phyloP scores from a whole-genome alignment of 352 stramenopile genomes.

The Globisporangium middletonii region DNA sequence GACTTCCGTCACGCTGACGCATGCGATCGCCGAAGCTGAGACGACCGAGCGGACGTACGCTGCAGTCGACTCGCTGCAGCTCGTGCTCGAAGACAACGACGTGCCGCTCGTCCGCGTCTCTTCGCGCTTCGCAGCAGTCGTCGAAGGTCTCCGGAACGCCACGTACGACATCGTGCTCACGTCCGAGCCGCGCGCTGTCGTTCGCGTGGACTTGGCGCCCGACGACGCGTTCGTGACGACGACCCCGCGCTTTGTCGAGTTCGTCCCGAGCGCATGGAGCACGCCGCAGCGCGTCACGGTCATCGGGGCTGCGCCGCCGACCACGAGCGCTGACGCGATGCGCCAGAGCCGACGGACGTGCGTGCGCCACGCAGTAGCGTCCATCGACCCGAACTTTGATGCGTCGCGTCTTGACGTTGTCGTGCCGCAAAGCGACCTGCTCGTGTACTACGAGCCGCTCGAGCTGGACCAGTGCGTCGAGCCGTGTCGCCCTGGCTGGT shows the following conservation, averaged over 20 bases:
- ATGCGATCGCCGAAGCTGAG: conserved; percentile 26
- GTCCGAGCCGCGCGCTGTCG: conserved; percentile 31
- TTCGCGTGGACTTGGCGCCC: conserved; percentile 27
- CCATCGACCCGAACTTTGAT: conserved; percentile 37
- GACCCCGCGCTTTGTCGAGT: conserved; percentile 23
- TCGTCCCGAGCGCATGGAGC: conserved; percentile 34
- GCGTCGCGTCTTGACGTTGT: conserved; percentile 15
- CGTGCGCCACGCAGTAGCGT: conserved; percentile 31
- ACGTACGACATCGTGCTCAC: conserved; percentile 45
- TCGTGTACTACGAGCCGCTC: conserved; percentile 54
- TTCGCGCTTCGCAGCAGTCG: conserved; percentile 31
- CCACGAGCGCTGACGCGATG: neutral
- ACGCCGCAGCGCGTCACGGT: conserved; percentile 28
- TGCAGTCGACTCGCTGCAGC: conserved; percentile 18
- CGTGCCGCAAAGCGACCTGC: conserved; percentile 34
- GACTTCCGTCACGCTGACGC: conserved; percentile 20
- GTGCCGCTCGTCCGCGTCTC: conserved; percentile 51
- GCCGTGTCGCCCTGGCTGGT: conserved; percentile 48
- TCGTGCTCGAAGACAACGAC: conserved; percentile 48
- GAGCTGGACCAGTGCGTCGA: conserved; percentile 33
- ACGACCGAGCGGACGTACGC: conserved; percentile 31
- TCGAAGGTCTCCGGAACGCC: conserved; percentile 37
- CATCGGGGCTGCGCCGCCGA: neutral
- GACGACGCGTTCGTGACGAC: conserved; percentile 9
- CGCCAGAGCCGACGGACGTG: neutral